Conservation (phyloP, 1,139 yeast species). For the Fermentozyma sake region DNA sequence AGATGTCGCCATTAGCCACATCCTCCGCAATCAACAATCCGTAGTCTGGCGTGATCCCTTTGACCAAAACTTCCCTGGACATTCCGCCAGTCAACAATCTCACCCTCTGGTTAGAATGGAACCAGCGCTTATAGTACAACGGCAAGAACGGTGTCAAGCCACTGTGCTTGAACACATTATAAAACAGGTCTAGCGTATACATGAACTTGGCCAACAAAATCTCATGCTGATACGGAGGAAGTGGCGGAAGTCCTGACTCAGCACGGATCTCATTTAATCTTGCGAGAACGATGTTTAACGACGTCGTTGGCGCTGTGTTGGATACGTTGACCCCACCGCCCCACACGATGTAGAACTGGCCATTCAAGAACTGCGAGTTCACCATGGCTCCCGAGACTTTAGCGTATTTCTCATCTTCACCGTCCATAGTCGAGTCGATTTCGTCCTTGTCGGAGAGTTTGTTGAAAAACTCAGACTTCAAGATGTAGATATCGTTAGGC, state of each 20-base stretch:
- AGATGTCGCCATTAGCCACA: conserved; percentile 50
- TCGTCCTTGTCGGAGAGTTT: conserved; percentile 24
- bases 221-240: conserved; percentile 59
- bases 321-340: conserved; percentile 88
- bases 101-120: conserved; percentile 70
- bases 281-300: conserved; percentile 66
- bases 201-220: conserved; percentile 65
- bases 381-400: conserved; percentile 85
- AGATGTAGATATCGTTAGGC: conserved; percentile 91
- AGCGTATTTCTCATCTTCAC: conserved; percentile 49
- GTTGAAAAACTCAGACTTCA: conserved; percentile 55
- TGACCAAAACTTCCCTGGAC: conserved; percentile 50
- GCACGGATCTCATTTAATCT: conserved; percentile 52
- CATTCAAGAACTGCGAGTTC: conserved; percentile 64
- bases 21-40: conserved; percentile 82
- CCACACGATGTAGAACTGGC: conserved; percentile 59
- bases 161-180: conserved; percentile 50
- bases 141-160: conserved; percentile 73
- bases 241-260: conserved; percentile 30
- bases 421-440: conserved; percentile 32
- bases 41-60: conserved; percentile 79
- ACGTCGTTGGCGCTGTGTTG: conserved; percentile 88
- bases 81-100: conserved; percentile 45
- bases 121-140: conserved; percentile 79
- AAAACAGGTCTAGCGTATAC: conserved; percentile 59